Evolutionary conservation across 2,329 filamentous ascomycete genomes (phyloP).

Genomic region (Cadophora malorum): DNA sequence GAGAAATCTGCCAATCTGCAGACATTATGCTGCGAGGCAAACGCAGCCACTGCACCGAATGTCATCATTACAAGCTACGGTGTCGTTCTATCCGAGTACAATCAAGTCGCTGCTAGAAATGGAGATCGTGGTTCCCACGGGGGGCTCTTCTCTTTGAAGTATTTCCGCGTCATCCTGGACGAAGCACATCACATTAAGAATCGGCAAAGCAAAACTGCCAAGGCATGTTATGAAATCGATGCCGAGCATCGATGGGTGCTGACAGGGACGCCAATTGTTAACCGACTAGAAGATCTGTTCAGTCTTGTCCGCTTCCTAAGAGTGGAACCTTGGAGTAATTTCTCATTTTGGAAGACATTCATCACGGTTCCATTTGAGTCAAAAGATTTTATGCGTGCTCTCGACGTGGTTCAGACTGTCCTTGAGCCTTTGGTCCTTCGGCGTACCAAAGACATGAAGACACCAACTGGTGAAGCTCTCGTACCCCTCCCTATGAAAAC

Average conservation of each 20-base stretch:
- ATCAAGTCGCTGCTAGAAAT: slow-evolving; percentile 70
- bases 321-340: slow-evolving; percentile 98
- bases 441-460: slow-evolving; percentile 98
- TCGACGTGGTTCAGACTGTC: slow-evolving; percentile 97
- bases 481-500: slow-evolving; percentile 83
- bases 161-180: slow-evolving; percentile 94
- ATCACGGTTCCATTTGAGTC: slow-evolving; percentile 98
- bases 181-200: slow-evolving; percentile 95
- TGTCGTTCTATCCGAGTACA: slow-evolving; percentile 87
- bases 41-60: slow-evolving; percentile 79
- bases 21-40: slow-evolving; percentile 76
- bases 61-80: slow-evolving; percentile 96
- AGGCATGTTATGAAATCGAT: slow-evolving; percentile 89
- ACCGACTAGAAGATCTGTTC: slow-evolving; percentile 92
- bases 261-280: slow-evolving; percentile 96
- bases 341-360: slow-evolving; percentile 99
- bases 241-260: slow-evolving; percentile 90
- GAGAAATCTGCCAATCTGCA: slow-evolving; percentile 84
- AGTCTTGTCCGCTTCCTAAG: slow-evolving; percentile 90
- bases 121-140: slow-evolving; percentile 69
- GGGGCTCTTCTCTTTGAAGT: slow-evolving; percentile 89
- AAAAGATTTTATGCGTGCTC: slow-evolving; percentile 88
- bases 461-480: slow-evolving; percentile 79
- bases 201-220: slow-evolving; percentile 88
- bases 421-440: slow-evolving; percentile 94